Percentiles rank a stretch among this genome's conserved stretches.
Conservation (phyloP, 352 stramenopile genomes). For the Aphanomyces stellatus region DNA sequence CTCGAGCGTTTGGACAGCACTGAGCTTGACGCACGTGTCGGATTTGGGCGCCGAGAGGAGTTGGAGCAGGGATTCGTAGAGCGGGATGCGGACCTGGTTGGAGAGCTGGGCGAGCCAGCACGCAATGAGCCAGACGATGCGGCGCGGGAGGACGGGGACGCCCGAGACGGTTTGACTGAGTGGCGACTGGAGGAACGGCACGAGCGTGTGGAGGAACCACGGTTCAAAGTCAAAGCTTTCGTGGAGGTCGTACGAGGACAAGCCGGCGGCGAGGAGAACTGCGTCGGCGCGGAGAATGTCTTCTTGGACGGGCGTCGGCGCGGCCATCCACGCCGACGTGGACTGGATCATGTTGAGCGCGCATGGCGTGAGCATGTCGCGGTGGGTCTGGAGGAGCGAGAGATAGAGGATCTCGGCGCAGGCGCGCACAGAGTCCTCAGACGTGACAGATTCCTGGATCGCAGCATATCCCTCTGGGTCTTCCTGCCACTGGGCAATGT, state of each 20-base stretch:
- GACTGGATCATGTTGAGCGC: constrained; percentile 55
- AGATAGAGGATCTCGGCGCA: constrained; percentile 79
- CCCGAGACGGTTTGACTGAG: constrained; percentile 26
- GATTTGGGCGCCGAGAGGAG: constrained; percentile 25
- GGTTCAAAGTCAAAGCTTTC: constrained; percentile 83
- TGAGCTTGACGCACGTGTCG: constrained; percentile 57
- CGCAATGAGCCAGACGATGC: constrained; percentile 80
- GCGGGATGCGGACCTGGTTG: constrained; percentile 45
- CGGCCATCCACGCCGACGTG: constrained; percentile 38
- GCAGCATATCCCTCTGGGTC: constrained; percentile 60
- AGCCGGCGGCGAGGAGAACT: constrained; percentile 66
- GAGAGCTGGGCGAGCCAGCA: constrained; percentile 81
- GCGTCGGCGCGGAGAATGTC: constrained; percentile 62
- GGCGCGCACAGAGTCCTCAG: constrained; percentile 65
- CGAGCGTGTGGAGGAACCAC: constrained; percentile 68
- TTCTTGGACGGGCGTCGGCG: not conserved
- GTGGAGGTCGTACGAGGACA: constrained; percentile 82
- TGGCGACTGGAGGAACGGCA: constrained; percentile 44
- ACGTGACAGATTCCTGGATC: constrained; percentile 65
- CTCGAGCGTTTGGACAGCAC: constrained; percentile 68
- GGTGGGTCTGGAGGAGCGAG: constrained; percentile 68
- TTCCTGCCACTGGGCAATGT: constrained; percentile 61
- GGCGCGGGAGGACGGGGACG: constrained; percentile 57
- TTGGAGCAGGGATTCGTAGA: constrained; percentile 67
- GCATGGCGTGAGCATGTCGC: constrained; percentile 50